Evolutionary conservation across 75 land plant species (phyloP).

Genomic region (Selaginella tamariscina): DNA sequence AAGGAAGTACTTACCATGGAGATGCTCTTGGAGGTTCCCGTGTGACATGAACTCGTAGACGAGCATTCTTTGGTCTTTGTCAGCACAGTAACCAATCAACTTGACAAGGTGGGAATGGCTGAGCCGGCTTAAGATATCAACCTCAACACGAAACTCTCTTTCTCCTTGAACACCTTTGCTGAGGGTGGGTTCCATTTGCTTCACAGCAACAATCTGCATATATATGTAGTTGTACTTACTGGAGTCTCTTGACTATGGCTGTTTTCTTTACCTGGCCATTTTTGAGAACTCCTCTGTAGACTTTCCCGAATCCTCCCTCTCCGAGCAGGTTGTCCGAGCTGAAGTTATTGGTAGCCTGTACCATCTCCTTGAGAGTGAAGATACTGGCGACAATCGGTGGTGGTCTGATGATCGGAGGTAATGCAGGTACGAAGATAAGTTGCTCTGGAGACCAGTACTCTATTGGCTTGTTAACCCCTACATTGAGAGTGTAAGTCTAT

Average conservation of each 20-base stretch:
- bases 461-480: not conserved
- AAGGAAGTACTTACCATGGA: not conserved
- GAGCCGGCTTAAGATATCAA: constrained; percentile 1
- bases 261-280: constrained; percentile 4
- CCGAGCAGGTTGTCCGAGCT: constrained; percentile 2
- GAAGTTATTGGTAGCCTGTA: not conserved
- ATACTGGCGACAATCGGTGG: constrained; percentile 8
- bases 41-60: constrained; percentile 12
- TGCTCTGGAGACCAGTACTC: not conserved
- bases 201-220: constrained; percentile 59
- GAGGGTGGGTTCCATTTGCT: constrained; percentile 31
- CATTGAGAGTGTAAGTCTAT: not conserved
- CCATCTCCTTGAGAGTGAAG: constrained; percentile 7
- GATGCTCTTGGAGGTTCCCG: constrained; percentile 7
- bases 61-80: constrained; percentile 9
- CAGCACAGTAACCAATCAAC: constrained; percentile 4
- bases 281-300: constrained; percentile 6
- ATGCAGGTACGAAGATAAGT: not conserved
- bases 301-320: constrained; percentile 9
- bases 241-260: not conserved
- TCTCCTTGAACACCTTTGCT: constrained; percentile 13
- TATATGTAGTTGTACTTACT: not conserved
- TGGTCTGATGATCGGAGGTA: not conserved
- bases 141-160: constrained; percentile 8
- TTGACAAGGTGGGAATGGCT: constrained; percentile 9